Evolutionary conservation across 352 stramenopile genomes (phyloP).

Genomic region (Globisporangium paroecandrum): DNA sequence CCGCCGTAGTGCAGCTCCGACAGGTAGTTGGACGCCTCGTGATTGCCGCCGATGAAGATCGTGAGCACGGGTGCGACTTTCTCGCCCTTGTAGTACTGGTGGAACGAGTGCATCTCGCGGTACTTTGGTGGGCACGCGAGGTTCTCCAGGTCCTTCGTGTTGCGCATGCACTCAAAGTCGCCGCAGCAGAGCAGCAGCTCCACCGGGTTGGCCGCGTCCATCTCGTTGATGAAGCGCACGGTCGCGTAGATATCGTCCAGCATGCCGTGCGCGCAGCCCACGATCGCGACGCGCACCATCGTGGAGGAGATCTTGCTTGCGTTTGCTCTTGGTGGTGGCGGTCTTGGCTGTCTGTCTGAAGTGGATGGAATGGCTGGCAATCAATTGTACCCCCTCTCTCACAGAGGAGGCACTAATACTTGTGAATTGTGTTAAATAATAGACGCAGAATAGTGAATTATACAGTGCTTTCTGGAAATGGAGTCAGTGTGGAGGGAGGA

Average conservation of each 20-base stretch:
- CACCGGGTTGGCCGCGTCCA: conserved; percentile 73
- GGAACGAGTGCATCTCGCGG: conserved; percentile 76
- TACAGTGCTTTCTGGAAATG: not conserved
- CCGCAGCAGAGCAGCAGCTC: conserved; percentile 98
- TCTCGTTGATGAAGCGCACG: conserved; percentile 89
- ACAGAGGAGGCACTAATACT: not conserved
- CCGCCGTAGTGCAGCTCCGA: conserved; percentile 93
- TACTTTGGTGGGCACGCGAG: conserved; percentile 94
- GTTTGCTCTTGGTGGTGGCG: not conserved
- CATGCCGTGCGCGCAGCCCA: conserved; percentile 98
- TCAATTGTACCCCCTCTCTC: not conserved
- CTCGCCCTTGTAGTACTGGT: conserved; percentile 90
- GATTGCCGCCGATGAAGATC: conserved; percentile 95
- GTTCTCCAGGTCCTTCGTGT: conserved; percentile 92
- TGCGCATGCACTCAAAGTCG: conserved; percentile 98
- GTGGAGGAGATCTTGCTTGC: not conserved
- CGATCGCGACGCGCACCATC: conserved; percentile 85
- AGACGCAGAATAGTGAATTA: not conserved
- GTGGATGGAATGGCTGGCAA: not conserved
- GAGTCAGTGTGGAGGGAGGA: not conserved
- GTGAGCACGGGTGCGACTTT: conserved; percentile 88
- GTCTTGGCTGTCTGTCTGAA: not conserved
- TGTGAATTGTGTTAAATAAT: not conserved
- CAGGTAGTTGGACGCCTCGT: conserved; percentile 93
- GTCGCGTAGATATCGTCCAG: conserved; percentile 98